Evolutionary conservation across 768 basidiomycete species (phyloP).

Genomic region (Leccinum truebloodii): DNA sequence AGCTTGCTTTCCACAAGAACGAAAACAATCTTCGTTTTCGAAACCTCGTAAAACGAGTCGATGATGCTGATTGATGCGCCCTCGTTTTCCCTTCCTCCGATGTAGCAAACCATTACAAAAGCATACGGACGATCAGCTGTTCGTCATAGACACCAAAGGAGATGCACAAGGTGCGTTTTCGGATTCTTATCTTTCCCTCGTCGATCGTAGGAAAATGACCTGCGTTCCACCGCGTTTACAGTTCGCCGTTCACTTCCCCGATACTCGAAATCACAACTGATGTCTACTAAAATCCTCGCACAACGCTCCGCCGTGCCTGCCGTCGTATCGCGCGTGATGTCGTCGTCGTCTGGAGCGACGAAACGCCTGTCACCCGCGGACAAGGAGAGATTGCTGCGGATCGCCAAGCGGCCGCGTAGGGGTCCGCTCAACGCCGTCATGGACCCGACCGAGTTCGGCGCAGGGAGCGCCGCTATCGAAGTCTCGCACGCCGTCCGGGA

Average conservation of each 20-base stretch:
- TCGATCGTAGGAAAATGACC: neutral
- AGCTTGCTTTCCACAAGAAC: constrained; percentile 15
- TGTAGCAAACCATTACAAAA: constrained; percentile 46
- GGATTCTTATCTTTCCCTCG: neutral
- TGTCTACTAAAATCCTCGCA: constrained; percentile 75
- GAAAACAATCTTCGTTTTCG: neutral
- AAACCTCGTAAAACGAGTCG: neutral
- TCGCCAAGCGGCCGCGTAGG: constrained; percentile 69
- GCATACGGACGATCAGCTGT: constrained; percentile 71
- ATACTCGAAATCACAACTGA: constrained; percentile 54
- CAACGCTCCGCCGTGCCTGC: constrained; percentile 90
- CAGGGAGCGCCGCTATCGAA: constrained; percentile 64
- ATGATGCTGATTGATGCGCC: neutral
- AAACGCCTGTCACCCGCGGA: constrained; percentile 58
- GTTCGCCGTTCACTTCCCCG: constrained; percentile 61
- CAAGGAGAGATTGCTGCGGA: constrained; percentile 72
- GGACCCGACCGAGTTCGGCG: constrained; percentile 66
- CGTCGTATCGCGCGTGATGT: constrained; percentile 56
- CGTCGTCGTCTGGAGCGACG: constrained; percentile 28
- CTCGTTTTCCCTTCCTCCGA: neutral
- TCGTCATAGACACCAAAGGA: constrained; percentile 77
- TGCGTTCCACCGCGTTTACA: constrained; percentile 23
- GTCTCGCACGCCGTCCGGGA: constrained; percentile 68
- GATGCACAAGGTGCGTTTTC: constrained; percentile 60
- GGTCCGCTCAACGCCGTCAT: constrained; percentile 74